Evolutionary conservation across 1,284 basidiomycete species (phyloP).

Genomic region (Pascua sp.): DNA sequence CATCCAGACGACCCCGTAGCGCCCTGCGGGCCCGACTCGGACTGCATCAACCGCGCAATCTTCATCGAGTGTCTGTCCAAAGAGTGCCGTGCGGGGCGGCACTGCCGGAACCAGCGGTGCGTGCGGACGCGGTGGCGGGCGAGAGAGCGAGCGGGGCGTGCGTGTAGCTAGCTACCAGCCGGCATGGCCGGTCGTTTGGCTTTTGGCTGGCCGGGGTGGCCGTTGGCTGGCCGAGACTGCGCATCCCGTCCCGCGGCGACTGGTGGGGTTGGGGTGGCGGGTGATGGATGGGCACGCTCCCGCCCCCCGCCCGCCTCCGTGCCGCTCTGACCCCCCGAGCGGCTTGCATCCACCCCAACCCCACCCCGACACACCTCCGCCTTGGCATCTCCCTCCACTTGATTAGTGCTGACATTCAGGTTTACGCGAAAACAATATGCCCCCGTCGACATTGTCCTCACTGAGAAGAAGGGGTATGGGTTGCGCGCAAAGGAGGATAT

Average conservation of each 20-base stretch:
- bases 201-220: too few relatives aligned
- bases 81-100: constrained; percentile 76
- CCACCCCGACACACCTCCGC: too few relatives aligned
- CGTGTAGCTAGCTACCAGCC: too few relatives aligned
- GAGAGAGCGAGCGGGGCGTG: too few relatives aligned
- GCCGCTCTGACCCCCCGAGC: background rate
- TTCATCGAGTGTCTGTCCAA: constrained; percentile 90
- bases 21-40: constrained; percentile 83
- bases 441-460: constrained; percentile 82
- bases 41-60: constrained; percentile 96
- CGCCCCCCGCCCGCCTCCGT: too few relatives aligned
- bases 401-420: constrained; percentile 54
- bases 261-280: too few relatives aligned
- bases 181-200: too few relatives aligned
- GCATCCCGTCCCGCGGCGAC: too few relatives aligned
- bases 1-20: constrained; percentile 54
- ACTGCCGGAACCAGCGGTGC: constrained; percentile 91
- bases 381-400: too few relatives aligned
- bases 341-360: background rate
- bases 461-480: constrained; percentile 94
- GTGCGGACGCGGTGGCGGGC: constrained; percentile 28
- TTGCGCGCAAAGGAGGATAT: constrained; percentile 72
- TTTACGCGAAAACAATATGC: constrained; percentile 86
- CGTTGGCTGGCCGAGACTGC: too few relatives aligned
- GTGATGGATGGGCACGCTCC: too few relatives aligned